Evolutionary conservation across 306 rosid genomes (phyloP).

Genomic region (Purshia tridentata): DNA sequence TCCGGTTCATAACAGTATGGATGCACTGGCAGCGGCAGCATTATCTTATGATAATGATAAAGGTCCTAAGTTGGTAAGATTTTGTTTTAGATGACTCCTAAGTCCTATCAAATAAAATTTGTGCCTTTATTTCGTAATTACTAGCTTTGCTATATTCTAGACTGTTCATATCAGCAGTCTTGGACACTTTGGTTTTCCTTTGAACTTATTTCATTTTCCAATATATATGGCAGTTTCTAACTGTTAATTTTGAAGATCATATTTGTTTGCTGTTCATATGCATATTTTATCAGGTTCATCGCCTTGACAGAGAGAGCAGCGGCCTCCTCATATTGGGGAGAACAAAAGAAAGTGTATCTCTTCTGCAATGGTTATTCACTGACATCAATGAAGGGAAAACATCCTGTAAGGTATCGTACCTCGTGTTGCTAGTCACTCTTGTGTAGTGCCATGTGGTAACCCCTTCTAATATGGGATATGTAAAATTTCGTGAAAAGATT

Average conservation of each 20-base stretch:
- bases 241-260: not conserved
- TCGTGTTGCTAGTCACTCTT: slow-evolving; percentile 4
- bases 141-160: not conserved
- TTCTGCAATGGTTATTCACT: slow-evolving; percentile 71
- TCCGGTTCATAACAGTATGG: slow-evolving; percentile 95
- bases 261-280: not conserved
- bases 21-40: slow-evolving; percentile 95
- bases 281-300: slow-evolving; percentile 65
- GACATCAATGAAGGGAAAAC: slow-evolving; percentile 52
- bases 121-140: not conserved
- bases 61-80: slow-evolving; percentile 85
- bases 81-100: slow-evolving; percentile 7
- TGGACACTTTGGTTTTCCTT: not conserved
- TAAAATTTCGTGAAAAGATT: not conserved
- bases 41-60: slow-evolving; percentile 76
- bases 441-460: not conserved
- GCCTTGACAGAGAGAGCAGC: slow-evolving; percentile 90
- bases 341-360: slow-evolving; percentile 70
- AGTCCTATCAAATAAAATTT: not conserved
- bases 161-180: not conserved
- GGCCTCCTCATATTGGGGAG: slow-evolving; percentile 82
- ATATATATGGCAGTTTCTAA: not conserved
- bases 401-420: slow-evolving; percentile 51
- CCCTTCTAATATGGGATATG: not conserved
- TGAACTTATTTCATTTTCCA: not conserved